Evolutionary conservation across 225 moss, liverwort and hornwort species (phyloP).

Genomic region (Ulota crispa): DNA sequence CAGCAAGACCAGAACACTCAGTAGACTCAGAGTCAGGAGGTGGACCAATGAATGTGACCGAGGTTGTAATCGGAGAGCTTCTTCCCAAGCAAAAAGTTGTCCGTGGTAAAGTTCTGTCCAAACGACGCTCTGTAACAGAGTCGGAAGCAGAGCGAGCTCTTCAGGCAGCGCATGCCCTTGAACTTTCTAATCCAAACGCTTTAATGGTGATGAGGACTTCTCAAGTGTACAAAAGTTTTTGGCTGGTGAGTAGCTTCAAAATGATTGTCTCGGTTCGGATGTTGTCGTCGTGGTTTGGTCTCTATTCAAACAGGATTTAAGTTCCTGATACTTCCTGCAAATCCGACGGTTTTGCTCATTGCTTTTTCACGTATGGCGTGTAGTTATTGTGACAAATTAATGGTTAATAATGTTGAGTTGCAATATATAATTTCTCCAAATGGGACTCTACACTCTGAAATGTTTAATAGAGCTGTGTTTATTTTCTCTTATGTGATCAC

Average conservation of each 20-base stretch:
- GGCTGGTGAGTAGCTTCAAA: conserved; percentile 31
- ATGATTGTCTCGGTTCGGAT: not conserved
- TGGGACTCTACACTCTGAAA: not conserved
- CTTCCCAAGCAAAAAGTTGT: conserved; percentile 18
- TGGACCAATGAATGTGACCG: not conserved
- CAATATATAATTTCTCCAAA: not conserved
- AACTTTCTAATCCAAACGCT: conserved; percentile 27
- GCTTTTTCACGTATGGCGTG: not conserved
- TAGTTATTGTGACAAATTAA: not conserved
- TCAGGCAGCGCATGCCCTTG: conserved; percentile 29
- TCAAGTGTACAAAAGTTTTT: conserved; percentile 40
- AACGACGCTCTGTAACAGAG: conserved; percentile 33
- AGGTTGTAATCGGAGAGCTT: conserved; percentile 7
- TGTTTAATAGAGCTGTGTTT: not conserved
- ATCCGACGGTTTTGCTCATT: not conserved
- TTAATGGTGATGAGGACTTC: conserved; percentile 32
- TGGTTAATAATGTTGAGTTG: not conserved
- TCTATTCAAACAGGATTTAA: not conserved
- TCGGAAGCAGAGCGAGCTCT: conserved; percentile 25
- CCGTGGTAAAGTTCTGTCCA: conserved; percentile 27
- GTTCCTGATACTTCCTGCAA: conserved; percentile 9
- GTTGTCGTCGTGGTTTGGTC: not conserved
- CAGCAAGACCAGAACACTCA: not conserved
- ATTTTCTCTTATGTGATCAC: not conserved
- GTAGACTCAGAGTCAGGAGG: not conserved